Base-by-base conservation (phyloP, 129 eudicot species). In the Mikania micrantha region DNA sequence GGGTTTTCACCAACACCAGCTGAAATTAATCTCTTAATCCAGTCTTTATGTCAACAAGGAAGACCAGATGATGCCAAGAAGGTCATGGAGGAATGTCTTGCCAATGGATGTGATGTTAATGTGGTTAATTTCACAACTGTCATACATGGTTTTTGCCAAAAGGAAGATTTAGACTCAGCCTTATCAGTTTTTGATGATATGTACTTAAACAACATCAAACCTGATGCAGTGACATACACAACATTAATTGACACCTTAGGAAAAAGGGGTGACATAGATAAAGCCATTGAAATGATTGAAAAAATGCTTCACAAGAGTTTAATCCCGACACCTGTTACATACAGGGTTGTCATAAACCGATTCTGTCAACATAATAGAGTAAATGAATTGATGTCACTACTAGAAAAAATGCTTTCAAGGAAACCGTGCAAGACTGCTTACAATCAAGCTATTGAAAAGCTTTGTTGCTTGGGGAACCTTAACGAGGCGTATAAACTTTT, bases 161-260 rank as follows among this genome's bases (percentile, higher is more conserved):
- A 71, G 24, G 85, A 68, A 53, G 91, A 92, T 60, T 48, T 92
- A 42, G 91, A 81, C 22, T 72, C 85, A 21, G 98, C 91, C 2
- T 82, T 92, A 17, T 92, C 98, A 2, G 88, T 88, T 44, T 77
- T 88, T 66, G 98, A 92, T 80, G 98, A 92, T 61, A 88, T 92
- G 85, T 92, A 88, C 78, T 78, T 92, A 72, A 87, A 73, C 65
- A 77, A 88, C 83, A 82, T 84, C 73, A 83, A 80, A 69, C 95
- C 98, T 1, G 98, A 92, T 64, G 85, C 58, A 20, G 75, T 92
- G 64, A 88, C 98, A 12, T 92, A 84, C 69, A 92, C 96, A 31
- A 52, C 85, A 2, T 19, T 92, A 7, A 75, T 92, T 25, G 88
- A 92, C 64, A 81, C 87, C 67, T 73, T 92, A 70, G 91, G 88